Base-by-base conservation (phyloP, 225 moss, liverwort and hornwort genomes). In the Bryoerythrophyllum caledonicum region DNA sequence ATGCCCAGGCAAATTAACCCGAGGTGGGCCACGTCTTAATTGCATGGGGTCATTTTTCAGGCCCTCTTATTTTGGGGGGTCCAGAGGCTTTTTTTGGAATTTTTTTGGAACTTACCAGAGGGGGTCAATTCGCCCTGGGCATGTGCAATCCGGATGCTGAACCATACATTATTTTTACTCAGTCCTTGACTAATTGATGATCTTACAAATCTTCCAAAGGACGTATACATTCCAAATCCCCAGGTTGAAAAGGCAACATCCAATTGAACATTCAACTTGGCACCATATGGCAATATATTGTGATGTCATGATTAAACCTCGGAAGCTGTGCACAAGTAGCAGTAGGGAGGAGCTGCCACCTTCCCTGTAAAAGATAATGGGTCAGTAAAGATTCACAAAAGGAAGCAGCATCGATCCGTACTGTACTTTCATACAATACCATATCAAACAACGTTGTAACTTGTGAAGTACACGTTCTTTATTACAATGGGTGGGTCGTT, bases 401-500 rank as follows among this genome's bases (percentile, higher is more conserved):
- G 24, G 17, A 24, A 23, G 5, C 8, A 23, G 5, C 8, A 26
- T 44, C 5, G 17, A 27, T 65, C 65, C 26, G 16, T 44, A 26
- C 12, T 38, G 38, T 63, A 38, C 63, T 44, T 25, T 46, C 66
- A 49, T 6, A 19, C 17, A 1, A 19, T 17, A 26, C 44, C 25
- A 23, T 43, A 43, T 38, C 38, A 63, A 63, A 7, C 24, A 41
- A 24, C 15, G 25, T 41, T 41, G 43, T 24, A 9, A 55, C n/a
- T n/a, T 24, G 14, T 21, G 21, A 13, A 15, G 56, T 48, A 62
- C 30, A 57, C 40, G 15, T 44, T 30, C 64, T 82, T 82, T 78
- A 69, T 73, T 73, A 63, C 63, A 68, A 8, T 49, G 77, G 73
- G 63, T 49, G 77, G 73, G 63, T 69, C 63, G 19, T 49, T 49